Evolutionary conservation across 163 green algal species (phyloP), one percentile per base, ranked within the genome.

Genomic region (Scenedesmus sp.): DNA sequence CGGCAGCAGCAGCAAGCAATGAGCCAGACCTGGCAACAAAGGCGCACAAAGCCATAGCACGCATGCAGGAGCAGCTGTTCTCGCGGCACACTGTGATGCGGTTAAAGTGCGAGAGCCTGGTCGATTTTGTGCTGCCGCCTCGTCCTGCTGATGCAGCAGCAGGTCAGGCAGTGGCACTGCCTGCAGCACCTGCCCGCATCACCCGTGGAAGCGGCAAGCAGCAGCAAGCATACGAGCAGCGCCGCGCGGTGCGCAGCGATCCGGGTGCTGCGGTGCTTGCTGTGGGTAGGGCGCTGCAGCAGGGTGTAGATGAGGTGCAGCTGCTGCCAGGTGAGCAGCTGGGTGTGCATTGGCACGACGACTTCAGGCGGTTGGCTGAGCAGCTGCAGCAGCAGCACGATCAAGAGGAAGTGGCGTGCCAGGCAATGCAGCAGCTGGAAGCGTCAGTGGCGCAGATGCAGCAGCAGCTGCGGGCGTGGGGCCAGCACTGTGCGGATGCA

Each of bases 321-420:
- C 66, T 76, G 66, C 66, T 76, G 66, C 66, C 66, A 9, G 66
- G 66, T 5, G 66, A 76, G 66, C 66, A 76, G 66, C 66, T 76
- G 13, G 66, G 15, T 3, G 16, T 76, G 66, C 66, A 76, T 76
- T 34, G 15, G 66, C 66, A 76, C 15, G 66, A 4, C 1, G 16
- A 83, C 13, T 83, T 18, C 9, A 20, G 16, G n/a, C n/a, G 10
- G 1, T n/a, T 83, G n/a, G 26, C 34, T 16, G 4, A 83, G 74
- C 74, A 83, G 26, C 74, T 83, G 74, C 26, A 83, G 74, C 74
- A 83, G 26, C 26, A 83, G 74, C 74, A 57, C n/a, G 74, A 83
- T 4, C 9, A 54, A 0, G 74, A 83, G n/a, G 26, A 0, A 8
- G 16, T 18, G 26, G 74, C 34, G 26, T 12, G n/a, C 3, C 2